Base-by-base conservation (phyloP, 148 eudicot genomes). In the Spergularia marina region DNA sequence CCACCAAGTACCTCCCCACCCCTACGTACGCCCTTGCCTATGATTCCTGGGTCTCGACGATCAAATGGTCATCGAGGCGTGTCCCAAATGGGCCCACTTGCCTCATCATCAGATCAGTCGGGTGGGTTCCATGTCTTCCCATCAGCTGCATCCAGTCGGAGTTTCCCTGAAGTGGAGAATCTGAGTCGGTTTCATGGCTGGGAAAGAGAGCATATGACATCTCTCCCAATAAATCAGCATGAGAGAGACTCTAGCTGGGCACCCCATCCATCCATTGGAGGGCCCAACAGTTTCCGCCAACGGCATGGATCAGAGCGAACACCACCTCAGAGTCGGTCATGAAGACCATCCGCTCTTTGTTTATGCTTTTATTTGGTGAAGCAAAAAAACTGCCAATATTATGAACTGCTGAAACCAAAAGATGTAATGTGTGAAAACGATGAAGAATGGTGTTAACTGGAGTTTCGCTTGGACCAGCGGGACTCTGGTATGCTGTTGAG, bases 201-300 rank as follows among this genome's bases (percentile, higher is more conserved):
- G 98, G 97, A 89, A 62, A 85, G 93, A 71, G 95, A 88, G 12
- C 85, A 83, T 59, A 79, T 79, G 79, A 77, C 76, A 12, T 66
- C 88, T 23, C 86, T 81, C 70, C 80, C 83, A 3, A 62, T 76
- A 75, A 81, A 65, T 83, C 95, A 86, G 53, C 73, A 61, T 20
- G 96, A 91, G 34, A 79, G 84, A 78, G 96, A 90, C 18, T 68
- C 86, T 11, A 76, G 74, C 16, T 91, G 98, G 98, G 89, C 83
- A 7, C 77, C 84, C 72, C 90, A 79, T 69, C 91, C 78, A 47
- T 70, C 78, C 3, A 76, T 25, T 12, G 81, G 78, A 64, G 89
- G 87, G 13, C 75, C 90, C 71, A 76, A 76, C 62, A 70, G 86
- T 64, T 87, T 80, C 73, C 89, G 89, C 70, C 92, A 82, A 84